phyloP scores from a whole-genome alignment of 768 basidiomycete species.

The Chalciporus sphaerocephalus region DNA sequence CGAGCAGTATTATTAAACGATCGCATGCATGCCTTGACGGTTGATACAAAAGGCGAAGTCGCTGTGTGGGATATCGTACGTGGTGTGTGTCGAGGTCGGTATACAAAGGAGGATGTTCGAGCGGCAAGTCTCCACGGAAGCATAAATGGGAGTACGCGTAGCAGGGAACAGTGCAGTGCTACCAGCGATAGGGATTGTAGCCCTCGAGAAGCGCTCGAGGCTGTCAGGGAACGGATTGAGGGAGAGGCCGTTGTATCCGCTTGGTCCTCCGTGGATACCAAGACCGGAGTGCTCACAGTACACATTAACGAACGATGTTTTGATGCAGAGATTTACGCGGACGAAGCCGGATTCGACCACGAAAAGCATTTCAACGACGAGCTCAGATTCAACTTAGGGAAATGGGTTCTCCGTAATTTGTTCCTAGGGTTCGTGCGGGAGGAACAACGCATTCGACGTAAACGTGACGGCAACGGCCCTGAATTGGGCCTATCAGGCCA shows the following conservation, averaged over 20 bases:
- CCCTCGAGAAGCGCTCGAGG: constrained; percentile 81
- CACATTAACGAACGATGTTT: constrained; percentile 87
- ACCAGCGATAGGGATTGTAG: constrained; percentile 49
- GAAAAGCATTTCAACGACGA: constrained; percentile 71
- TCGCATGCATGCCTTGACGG: constrained; percentile 82
- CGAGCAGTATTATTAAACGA: constrained; percentile 82
- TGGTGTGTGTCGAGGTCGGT: constrained; percentile 70
- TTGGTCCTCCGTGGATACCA: constrained; percentile 90
- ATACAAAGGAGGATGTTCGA: constrained; percentile 60
- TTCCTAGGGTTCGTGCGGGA: constrained; percentile 76
- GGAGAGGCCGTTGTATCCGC: constrained; percentile 82
- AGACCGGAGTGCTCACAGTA: constrained; percentile 81
- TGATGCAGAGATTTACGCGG: constrained; percentile 92
- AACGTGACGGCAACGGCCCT: constrained; percentile 26
- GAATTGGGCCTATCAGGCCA: constrained; percentile 16
- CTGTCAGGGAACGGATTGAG: constrained; percentile 87
- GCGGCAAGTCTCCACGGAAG: constrained; percentile 50
- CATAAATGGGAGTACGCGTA: constrained; percentile 33
- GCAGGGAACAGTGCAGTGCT: constrained; percentile 31
- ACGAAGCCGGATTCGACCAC: constrained; percentile 72
- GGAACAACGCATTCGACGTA: constrained; percentile 46
- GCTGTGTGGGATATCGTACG: constrained; percentile 91
- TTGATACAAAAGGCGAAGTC: constrained; percentile 84
- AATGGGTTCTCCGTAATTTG: constrained; percentile 84
- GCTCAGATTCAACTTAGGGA: constrained; percentile 81